Percentiles rank a stretch among this genome's conserved stretches.
Evolutionary conservation across 345 rosid species (phyloP).

Genomic region (Carallia pectinifolia): DNA sequence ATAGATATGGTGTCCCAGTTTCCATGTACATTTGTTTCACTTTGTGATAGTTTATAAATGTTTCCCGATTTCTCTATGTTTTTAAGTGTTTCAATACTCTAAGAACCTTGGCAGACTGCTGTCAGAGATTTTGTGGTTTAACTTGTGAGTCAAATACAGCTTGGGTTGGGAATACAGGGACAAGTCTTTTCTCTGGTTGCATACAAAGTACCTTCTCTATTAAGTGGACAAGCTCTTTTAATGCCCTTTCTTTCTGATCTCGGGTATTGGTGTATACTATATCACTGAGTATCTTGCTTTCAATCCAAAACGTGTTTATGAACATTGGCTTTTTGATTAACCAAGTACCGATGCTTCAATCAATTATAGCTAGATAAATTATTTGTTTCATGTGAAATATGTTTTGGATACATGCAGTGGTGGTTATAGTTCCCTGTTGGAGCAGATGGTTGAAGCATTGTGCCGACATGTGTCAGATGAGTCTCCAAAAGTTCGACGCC

Average conservation of each 20-base stretch:
- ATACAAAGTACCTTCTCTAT: too few species aligned
- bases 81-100: too few species aligned
- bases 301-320: not conserved
- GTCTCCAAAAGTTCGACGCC: constrained; percentile 89
- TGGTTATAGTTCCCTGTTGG: constrained; percentile 67
- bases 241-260: not conserved
- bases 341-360: not conserved
- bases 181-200: not conserved
- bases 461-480: constrained; percentile 96
- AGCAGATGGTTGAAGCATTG: constrained; percentile 90
- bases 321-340: not conserved
- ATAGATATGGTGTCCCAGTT: too few species aligned
- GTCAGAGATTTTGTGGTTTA: too few species aligned
- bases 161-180: too few species aligned
- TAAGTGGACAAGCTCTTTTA: too few species aligned
- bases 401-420: constrained; percentile 50
- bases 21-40: too few species aligned
- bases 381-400: constrained; percentile 3
- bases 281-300: not conserved
- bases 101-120: too few species aligned
- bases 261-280: not conserved
- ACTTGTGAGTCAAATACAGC: too few species aligned
- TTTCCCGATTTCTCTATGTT: too few species aligned
- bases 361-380: not conserved
- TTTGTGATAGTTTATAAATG: too few species aligned